A percentile compares a stretch with the other conserved stretches of the same genome.
phyloP scores from a whole-genome alignment of 768 basidiomycete species.

The Coprinopsis sp. region DNA sequence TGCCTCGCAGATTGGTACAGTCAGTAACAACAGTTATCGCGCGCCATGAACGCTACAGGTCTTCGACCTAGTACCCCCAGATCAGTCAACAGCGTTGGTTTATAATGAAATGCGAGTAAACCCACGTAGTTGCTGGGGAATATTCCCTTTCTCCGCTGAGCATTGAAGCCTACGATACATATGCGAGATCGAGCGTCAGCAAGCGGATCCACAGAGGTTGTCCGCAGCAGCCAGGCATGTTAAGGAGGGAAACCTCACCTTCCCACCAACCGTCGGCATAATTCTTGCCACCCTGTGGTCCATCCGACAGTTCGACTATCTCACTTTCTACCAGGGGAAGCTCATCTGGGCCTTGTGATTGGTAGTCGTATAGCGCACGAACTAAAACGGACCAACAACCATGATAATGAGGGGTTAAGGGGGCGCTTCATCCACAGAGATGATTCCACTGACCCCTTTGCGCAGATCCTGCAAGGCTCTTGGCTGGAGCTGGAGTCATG shows the following conservation, averaged over 20 bases:
- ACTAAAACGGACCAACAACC: slow-evolving; percentile 41
- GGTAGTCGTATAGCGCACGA: slow-evolving; percentile 77
- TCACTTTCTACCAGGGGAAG: slow-evolving; percentile 58
- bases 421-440: not conserved
- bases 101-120: slow-evolving; percentile 10
- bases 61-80: slow-evolving; percentile 42
- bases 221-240: slow-evolving; percentile 1
- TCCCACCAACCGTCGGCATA: slow-evolving; percentile 87
- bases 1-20: no score
- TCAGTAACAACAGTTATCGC: no score
- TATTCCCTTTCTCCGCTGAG: slow-evolving; percentile 63
- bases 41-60: no score
- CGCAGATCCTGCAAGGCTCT: slow-evolving; percentile 31
- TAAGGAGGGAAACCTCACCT: slow-evolving; percentile 39
- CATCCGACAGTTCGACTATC: slow-evolving; percentile 58
- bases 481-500: slow-evolving; percentile 17
- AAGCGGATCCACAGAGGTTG: no score
- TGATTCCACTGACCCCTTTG: slow-evolving; percentile 45
- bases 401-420: slow-evolving; percentile 6
- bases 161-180: slow-evolving; percentile 47
- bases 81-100: slow-evolving; percentile 3
- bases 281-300: slow-evolving; percentile 54
- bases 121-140: slow-evolving; percentile 89
- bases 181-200: slow-evolving; percentile 16
- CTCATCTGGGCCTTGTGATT: slow-evolving; percentile 69